These are phyloP conservation scores for Helminthosporium solani DNA, from an alignment of 2,329 filamentous ascomycete species.

Conservation along the genomic window DNA sequence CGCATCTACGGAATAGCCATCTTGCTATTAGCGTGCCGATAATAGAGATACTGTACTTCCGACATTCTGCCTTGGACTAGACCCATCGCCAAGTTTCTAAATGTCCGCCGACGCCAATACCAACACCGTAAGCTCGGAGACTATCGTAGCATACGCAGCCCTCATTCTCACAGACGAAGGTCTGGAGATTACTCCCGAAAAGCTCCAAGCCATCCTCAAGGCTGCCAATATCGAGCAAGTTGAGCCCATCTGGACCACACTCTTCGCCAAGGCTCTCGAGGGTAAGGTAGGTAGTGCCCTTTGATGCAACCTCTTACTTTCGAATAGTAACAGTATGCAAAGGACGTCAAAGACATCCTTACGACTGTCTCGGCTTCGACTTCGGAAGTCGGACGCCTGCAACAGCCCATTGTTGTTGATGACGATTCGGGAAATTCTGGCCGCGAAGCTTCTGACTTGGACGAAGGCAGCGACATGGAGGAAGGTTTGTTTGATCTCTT, in stretches of 20 bases:
- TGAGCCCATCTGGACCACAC: slow-evolving; percentile 94
- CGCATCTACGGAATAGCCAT: too few species aligned
- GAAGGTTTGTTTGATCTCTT: slow-evolving; percentile 9
- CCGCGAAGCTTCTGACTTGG: slow-evolving; percentile 5
- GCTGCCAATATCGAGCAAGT: slow-evolving; percentile 83
- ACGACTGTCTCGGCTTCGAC: slow-evolving; percentile 66
- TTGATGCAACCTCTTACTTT: too few species aligned
- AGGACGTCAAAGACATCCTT: slow-evolving; percentile 80
- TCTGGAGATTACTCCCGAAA: slow-evolving; percentile 95
- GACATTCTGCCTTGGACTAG: too few species aligned
- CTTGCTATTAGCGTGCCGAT: too few species aligned
- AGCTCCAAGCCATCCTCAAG: slow-evolving; percentile 87
- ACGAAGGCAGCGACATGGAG: slow-evolving; percentile 12
- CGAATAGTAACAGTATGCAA: too few species aligned
- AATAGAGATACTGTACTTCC: too few species aligned
- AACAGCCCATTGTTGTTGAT: neutral
- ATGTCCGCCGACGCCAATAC: slow-evolving; percentile 7
- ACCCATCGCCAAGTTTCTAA: neutral
- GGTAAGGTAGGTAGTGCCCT: slow-evolving; percentile 65
- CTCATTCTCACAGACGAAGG: slow-evolving; percentile 98
- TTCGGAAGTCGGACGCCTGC: slow-evolving; percentile 11
- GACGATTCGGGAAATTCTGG: too few species aligned
- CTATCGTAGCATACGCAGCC: slow-evolving; percentile 90
- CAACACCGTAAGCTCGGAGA: slow-evolving; percentile 25
- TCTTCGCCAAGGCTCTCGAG: slow-evolving; percentile 96